Conservation (phyloP, 2,329 filamentous ascomycete species). For the Colletotrichum coccodes region DNA sequence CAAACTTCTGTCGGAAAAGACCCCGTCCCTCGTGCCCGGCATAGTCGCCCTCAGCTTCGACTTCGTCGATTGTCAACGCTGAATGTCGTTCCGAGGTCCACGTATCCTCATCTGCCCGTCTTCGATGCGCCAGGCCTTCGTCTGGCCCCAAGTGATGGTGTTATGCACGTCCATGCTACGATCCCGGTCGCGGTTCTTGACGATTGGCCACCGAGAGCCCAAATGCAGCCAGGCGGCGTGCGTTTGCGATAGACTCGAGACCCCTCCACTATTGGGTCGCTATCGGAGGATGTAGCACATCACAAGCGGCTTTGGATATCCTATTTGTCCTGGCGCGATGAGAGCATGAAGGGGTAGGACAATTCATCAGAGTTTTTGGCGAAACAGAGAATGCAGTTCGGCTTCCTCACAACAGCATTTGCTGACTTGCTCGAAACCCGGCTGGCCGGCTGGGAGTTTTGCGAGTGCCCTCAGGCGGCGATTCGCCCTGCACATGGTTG, state of each 20-base stretch:
- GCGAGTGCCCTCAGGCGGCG: neutral
- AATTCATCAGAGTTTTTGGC: neutral
- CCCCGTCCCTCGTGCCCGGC: too few species aligned
- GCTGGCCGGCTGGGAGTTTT: neutral
- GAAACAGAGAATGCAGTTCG: neutral
- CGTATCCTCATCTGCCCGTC: too few species aligned
- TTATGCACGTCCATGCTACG: neutral
- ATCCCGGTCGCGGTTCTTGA: neutral
- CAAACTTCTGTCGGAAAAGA: too few species aligned
- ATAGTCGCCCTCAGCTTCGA: too few species aligned
- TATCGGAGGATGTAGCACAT: neutral
- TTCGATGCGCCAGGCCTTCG: too few species aligned
- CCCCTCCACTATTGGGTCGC: neutral
- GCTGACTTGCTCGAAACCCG: neutral
- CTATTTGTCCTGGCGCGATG: neutral
- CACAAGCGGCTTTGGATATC: neutral
- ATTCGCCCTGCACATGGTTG: neutral
- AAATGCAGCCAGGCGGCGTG: neutral
- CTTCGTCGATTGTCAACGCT: too few species aligned
- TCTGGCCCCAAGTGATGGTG: neutral
- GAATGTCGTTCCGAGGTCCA: too few species aligned
- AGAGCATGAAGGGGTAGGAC: too few species aligned
- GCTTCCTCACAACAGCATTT: neutral
- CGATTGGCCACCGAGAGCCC: neutral
- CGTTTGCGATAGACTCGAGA: neutral